Percentiles rank a stretch among this genome's conserved stretches.
Conservation (phyloP, 192 early-diverging fungal genomes). For the Chytriomyces sp. region DNA sequence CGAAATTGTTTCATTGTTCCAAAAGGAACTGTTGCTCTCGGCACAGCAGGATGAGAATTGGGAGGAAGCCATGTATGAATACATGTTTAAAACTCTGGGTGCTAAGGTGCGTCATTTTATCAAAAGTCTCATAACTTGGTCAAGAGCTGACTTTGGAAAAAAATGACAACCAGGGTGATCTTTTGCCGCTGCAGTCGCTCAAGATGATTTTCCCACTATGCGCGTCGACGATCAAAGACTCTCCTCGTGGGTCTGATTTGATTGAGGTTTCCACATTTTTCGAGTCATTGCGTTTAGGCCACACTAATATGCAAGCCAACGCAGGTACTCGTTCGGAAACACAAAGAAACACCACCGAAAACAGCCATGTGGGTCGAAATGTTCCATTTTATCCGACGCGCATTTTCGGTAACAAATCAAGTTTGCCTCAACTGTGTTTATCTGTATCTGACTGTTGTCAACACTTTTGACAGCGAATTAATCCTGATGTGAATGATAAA, state of each 20-base stretch:
- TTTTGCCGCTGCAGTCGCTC: conserved; percentile 11
- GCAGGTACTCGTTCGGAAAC: background rate
- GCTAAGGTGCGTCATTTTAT: background rate
- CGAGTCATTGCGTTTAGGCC: too few relatives aligned
- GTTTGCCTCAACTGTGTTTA: background rate
- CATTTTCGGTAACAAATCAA: background rate
- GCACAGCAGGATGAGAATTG: background rate
- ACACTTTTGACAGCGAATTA: background rate
- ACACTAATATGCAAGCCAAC: too few relatives aligned
- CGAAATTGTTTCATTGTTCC: conserved; percentile 18
- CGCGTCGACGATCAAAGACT: background rate
- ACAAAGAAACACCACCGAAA: conserved; percentile 12
- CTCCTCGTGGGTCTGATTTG: background rate
- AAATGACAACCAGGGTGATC: background rate
- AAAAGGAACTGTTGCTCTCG: background rate
- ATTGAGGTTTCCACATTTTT: background rate
- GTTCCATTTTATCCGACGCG: conserved; percentile 1
- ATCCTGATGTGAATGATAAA: conserved; percentile 3
- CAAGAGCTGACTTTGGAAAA: background rate
- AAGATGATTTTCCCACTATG: conserved; percentile 32
- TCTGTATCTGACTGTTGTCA: background rate
- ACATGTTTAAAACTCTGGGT: conserved; percentile 4
- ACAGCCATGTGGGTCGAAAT: conserved; percentile 11
- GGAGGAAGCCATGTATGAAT: conserved; percentile 13
- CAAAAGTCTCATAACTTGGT: too few relatives aligned